Evolutionary conservation across 83 land plant genomes (phyloP), one percentile per base, ranked within the genome.

Genomic region (Thuja plicata): DNA sequence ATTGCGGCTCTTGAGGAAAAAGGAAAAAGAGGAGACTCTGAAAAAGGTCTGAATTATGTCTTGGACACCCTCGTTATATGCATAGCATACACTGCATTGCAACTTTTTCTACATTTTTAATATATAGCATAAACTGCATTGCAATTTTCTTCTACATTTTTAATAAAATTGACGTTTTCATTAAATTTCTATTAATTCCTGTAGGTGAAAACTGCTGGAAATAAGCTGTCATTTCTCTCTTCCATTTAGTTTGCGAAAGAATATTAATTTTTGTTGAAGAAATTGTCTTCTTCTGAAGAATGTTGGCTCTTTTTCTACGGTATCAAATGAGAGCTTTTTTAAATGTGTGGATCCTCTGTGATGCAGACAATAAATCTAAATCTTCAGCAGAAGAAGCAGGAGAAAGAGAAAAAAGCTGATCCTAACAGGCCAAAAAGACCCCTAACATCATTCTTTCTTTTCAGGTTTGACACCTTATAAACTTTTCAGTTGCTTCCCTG

Each of bases 361-460:
- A 52, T 88, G 89, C 88, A 90, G 91, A 37, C 70, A 24, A 88
- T 91, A 92, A 87, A 88, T 88, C 32, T 46, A 83, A 43, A n/a
- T 5, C 85, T 83, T 48, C 48, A 91, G 90, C 89, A 91, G 92
- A 94, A 92, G 87, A 73, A 91, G 85, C 73, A 88, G 90, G 77
- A 91, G 77, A 71, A 90, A 86, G 91, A 89, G 83, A 88, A 89
- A 84, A 86, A 83, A 21, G 74, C 43, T 50, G 98, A 97, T 35
- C 98, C 99, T 12, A 95, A 95, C 94, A 94, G 91, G 91, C 98
- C 99, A 13, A 97, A 97, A 89, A 97, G 91, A 91, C 96, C 99
- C 34, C 91, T 94, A 15, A 90, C 98, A 24, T 93, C 98, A 4
- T 97, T 91, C 91, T 55, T 97, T 24, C 88, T 96, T 37, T 97